Evolutionary conservation across 352 stramenopile species (phyloP), one percentile per base, ranked within the genome.

Genomic region (Pythium graminicola): DNA sequence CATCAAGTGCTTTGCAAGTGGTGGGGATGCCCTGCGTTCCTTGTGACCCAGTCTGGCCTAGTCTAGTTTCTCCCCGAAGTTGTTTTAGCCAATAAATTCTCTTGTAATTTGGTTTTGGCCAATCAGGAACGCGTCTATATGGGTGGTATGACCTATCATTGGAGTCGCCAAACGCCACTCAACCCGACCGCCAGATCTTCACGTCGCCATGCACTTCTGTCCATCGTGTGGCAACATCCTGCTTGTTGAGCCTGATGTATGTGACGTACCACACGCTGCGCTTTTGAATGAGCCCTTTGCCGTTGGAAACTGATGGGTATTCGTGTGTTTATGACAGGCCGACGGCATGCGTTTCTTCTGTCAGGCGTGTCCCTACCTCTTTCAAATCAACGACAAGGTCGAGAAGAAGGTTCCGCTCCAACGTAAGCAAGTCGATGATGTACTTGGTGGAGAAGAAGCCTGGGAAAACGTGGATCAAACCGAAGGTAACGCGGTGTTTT

Each of bases 401-500:
- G 78, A 92, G 68, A 95, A 94, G 72, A 93, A 89, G 45, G 81
- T 94, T 52, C 79, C 81, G 22, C 62, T 97, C 35, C 90, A 98
- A 64, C 83, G 92, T 51, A 99, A 99, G 73, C 86, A 98, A 60
- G 95, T 99, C 23, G 96, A 99, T 72, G 96, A 99, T 73, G 96
- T 99, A 50, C 77, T 99, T 22, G 96, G 97, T 39, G 97, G 96
- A 24, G 92, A 95, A 24, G 86, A 96, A 54, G 96, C 96, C 5
- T 99, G 96, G 97, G 92, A 98, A 62, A 99, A 99, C 70, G 96
- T 99, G 32, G 95, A 99, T 73, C 87, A 97, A 61, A 99, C 97
- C 3, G 86, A 95, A 65, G 85, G 82, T 93, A 36, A 19, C 23
- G 24, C 14, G 27, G 17, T 32, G n/a, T n/a, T n/a, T n/a, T n/a